A percentile compares a stretch with the other conserved stretches of the same genome.
These are phyloP conservation scores for Tricholoma sp. DNA, from an alignment of 768 basidiomycete species.

Conservation along the genomic window DNA sequence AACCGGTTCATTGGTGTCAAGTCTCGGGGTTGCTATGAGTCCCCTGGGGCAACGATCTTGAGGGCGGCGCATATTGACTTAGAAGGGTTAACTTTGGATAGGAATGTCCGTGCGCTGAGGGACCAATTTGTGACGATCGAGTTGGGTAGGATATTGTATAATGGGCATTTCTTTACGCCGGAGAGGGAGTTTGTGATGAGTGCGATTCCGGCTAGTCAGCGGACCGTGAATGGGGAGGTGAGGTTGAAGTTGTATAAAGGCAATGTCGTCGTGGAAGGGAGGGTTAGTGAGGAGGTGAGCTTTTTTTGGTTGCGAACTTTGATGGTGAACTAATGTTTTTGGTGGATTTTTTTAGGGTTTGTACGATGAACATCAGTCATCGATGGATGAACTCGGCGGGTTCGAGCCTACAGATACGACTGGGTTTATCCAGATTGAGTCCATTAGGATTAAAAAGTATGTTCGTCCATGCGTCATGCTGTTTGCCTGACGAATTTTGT, in stretches of 20 bases:
- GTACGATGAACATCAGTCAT: conserved; percentile 92
- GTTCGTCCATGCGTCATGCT: conserved; percentile 20
- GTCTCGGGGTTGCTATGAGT: conserved; percentile 99
- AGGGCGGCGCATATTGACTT: conserved; percentile 94
- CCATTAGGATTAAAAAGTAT: conserved; percentile 96
- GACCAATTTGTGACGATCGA: conserved; percentile 94
- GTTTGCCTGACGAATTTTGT: conserved; percentile 4
- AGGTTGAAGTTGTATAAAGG: conserved; percentile 93
- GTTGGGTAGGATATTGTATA: conserved; percentile 90
- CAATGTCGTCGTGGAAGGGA: conserved; percentile 90
- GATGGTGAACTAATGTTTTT: background rate
- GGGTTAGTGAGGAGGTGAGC: conserved; percentile 78
- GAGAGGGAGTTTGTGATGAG: conserved; percentile 93
- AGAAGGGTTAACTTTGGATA: conserved; percentile 96
- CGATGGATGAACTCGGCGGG: conserved; percentile 98
- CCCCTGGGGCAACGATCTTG: conserved; percentile 93
- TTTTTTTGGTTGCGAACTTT: background rate
- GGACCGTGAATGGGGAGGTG: conserved; percentile 93
- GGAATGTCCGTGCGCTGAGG: conserved; percentile 90
- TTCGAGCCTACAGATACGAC: conserved; percentile 95
- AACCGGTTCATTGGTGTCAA: conserved; percentile 99
- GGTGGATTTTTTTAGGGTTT: conserved; percentile 57
- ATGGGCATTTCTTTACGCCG: conserved; percentile 99
- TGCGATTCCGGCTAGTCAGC: conserved; percentile 89
- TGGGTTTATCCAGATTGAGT: conserved; percentile 96